Conservation (phyloP, 257 asterid species). For the Lycium barbarum region DNA sequence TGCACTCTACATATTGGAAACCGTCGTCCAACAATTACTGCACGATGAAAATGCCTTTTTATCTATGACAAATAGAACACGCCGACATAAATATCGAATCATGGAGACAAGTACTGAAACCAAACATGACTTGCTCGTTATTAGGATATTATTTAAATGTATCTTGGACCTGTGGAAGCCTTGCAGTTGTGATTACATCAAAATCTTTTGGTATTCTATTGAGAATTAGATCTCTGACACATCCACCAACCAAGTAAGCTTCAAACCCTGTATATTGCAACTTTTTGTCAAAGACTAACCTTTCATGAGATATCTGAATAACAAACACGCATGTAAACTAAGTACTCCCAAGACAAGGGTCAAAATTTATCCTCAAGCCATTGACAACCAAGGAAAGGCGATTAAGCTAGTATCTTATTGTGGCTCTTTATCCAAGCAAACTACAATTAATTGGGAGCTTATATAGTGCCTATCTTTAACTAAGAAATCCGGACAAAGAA, state of each 20-base stretch:
- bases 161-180: conserved; percentile 60
- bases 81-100: not conserved
- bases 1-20: conserved; percentile 86
- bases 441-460: not conserved
- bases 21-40: conserved; percentile 68
- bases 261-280: conserved; percentile 61
- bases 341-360: not conserved
- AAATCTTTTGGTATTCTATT: conserved; percentile 86
- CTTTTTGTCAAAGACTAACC: not conserved
- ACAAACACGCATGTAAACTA: not conserved
- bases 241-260: conserved; percentile 97
- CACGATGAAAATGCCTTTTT: conserved; percentile 48
- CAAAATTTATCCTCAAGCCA: not conserved
- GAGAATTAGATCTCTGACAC: conserved; percentile 92
- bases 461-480: not conserved
- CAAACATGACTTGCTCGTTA: not conserved
- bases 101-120: not conserved
- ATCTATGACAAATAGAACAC: conserved; percentile 54
- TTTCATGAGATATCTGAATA: conserved; percentile 1
- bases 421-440: not conserved
- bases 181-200: conserved; percentile 86
- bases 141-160: not conserved
- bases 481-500: not conserved
- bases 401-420: not conserved
- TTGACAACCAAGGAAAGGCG: not conserved